These are phyloP conservation scores for Entomortierella lignicola DNA, from an alignment of 192 early-diverging fungal genomes.

Conservation along the genomic window DNA sequence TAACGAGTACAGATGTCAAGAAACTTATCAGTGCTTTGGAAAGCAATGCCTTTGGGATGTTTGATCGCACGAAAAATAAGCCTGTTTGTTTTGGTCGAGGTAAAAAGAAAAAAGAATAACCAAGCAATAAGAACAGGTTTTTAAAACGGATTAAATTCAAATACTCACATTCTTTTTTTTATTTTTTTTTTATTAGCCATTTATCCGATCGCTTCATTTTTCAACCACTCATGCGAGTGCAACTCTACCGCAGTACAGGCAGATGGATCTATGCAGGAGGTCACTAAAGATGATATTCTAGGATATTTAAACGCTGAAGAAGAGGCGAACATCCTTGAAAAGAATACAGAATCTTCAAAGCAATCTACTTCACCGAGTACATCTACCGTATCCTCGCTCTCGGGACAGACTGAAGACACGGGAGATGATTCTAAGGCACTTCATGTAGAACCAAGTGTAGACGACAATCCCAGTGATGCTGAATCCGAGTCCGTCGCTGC, in stretches of 20 bases:
- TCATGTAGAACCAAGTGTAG: not conserved
- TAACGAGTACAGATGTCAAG: constrained; percentile 58
- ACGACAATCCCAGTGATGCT: not conserved
- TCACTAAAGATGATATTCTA: constrained; percentile 20
- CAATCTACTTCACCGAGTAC: not conserved
- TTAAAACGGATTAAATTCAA: too few relatives aligned
- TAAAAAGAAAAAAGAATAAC: too few relatives aligned
- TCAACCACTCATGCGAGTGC: constrained; percentile 76
- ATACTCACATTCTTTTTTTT: too few relatives aligned
- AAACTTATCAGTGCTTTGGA: constrained; percentile 69
- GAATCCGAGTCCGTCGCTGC: not conserved
- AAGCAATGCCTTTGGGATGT: constrained; percentile 79
- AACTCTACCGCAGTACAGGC: constrained; percentile 55
- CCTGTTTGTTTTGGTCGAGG: constrained; percentile 60
- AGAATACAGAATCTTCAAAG: not conserved
- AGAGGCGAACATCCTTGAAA: not conserved
- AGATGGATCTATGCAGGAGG: constrained; percentile 24
- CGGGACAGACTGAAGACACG: not conserved
- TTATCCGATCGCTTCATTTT: constrained; percentile 70
- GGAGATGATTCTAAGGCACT: not conserved
- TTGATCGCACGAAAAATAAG: constrained; percentile 53
- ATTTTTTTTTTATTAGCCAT: constrained; percentile 53
- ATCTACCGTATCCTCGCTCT: constrained; percentile 26
- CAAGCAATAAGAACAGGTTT: too few relatives aligned
- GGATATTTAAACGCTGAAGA: not conserved